Evolutionary conservation across 371 early-diverging fungal genomes (phyloP), one percentile per base, ranked within the genome.

Genomic region (Cladochytrium tenue): DNA sequence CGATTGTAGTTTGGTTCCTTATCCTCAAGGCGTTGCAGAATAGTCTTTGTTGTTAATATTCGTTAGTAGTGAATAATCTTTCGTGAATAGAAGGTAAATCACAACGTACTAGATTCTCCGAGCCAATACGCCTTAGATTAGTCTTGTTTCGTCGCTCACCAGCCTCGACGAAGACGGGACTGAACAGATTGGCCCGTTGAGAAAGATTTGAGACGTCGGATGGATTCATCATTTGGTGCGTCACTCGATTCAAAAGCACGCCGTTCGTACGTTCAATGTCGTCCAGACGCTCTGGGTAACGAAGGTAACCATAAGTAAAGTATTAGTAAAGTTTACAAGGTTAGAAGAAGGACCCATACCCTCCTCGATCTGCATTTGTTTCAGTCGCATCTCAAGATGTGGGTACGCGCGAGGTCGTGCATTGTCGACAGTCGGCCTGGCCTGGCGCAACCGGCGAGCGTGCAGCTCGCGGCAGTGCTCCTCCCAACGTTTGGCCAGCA

Each of bases 401-500:
- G 72, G 68, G 52, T 71, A 75, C 5, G 63, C 63, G 33, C 60
- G 67, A 2, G 81, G 81, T 23, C 64, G 66, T 7, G 59, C 32
- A 57, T 76, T 78, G 43, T 80, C 81, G 25, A 80, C 69, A 1
- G 69, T 66, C 7, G 74, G 65, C 25, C 62, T 65, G 1, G 68
- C 75, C 30, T 71, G 61, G 31, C 35, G 60, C 34, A 80, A 56
- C 35, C 76, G 69, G 26, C 56, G 13, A 52, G 69, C 32, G 57
- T 80, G 77, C 43, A 75, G 36, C 32, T 71, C 53, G 36, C 71
- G 55, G 13, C 58, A 33, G 20, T 65, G 58, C 27, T 70, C 68
- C 34, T 80, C 78, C 78, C 78, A 78, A 57, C 71, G 68, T 43
- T 70, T 72, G 2, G 76, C 67, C 25, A 80, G 70, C 4, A 80